Evolutionary conservation across 495 filamentous ascomycete species (phyloP), one percentile per base, ranked within the genome.

Genomic region (Echria macrotheca): DNA sequence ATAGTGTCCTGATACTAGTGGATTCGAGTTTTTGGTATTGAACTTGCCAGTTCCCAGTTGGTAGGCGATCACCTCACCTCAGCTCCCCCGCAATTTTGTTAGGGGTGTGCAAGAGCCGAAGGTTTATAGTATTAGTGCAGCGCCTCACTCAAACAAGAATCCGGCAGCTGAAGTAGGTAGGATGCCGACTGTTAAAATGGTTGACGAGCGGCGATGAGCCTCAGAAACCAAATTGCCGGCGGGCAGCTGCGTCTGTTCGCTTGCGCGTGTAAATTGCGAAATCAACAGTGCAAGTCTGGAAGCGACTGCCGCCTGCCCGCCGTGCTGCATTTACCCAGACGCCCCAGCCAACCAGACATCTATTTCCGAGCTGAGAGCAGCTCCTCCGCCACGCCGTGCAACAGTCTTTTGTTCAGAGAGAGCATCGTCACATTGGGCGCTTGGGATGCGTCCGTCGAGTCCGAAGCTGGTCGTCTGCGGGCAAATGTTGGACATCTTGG

Each of bases 311-410:
- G 39, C 39, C 21, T 10, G 9, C 12, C 25, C 15, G 42, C 42
- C 11, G 15, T 15, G 15, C 38, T 11, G 38, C 38, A 41, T 41
- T 22, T 44, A 31, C 10, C 41, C 42, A 44, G 24, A 8, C 25
- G 42, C 42, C 42, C 15, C 26, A 32, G 42, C 42, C 42, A 44
- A 44, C 42, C 42, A 44, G 7, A 44, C 11, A n/a, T 39, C 45
- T 48, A 48, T 48, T 38, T 48, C 15, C 12, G 41, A 44, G 5
- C 23, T n/a, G n/a, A n/a, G n/a, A 0, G 6, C 12, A 26, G 5
- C 41, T 24, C 23, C 23, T 44, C n/a, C 41, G 41, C 41, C 10
- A 26, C 21, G 12, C 12, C 40, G 21, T 28, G n/a, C 23, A 8
- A 6, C 28, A 31, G 28, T 6, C 12, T 31, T 31, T 12, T 31